A percentile compares a stretch with the other conserved stretches of the same genome.
phyloP scores from a whole-genome alignment of 441 rosid genomes.

The Gossypium trilobum region DNA sequence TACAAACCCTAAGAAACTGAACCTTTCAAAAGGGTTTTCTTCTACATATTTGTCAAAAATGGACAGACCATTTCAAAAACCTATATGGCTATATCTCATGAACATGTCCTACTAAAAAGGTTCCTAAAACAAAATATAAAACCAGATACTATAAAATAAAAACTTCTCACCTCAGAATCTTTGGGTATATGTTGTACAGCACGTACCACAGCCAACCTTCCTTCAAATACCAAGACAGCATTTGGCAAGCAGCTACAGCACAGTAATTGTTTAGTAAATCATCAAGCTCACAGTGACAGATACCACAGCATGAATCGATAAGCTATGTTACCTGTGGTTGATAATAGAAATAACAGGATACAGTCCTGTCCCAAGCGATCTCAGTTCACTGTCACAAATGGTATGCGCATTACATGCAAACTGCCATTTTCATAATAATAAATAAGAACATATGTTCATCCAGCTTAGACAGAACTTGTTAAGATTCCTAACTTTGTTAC shows the following conservation, averaged over 20 bases:
- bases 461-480: slow-evolving; percentile 1
- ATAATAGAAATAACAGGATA: slow-evolving; percentile 81
- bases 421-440: slow-evolving; percentile 35
- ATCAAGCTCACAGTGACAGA: slow-evolving; percentile 10
- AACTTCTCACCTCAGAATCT: slow-evolving; percentile 59
- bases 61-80: background rate
- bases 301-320: slow-evolving; percentile 7
- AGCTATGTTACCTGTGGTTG: slow-evolving; percentile 68
- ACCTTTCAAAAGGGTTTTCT: background rate
- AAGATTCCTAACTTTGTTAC: background rate
- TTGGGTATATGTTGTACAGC: slow-evolving; percentile 56
- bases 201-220: slow-evolving; percentile 63
- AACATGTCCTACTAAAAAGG: background rate
- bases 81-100: background rate
- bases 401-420: slow-evolving; percentile 94
- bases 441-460: slow-evolving; percentile 9
- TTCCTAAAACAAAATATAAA: background rate
- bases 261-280: slow-evolving; percentile 19
- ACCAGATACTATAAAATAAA: background rate
- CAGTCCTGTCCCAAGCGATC: slow-evolving; percentile 88
- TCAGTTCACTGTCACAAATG: slow-evolving; percentile 86
- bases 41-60: background rate
- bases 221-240: slow-evolving; percentile 76
- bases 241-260: slow-evolving; percentile 79
- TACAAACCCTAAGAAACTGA: background rate